These are phyloP conservation scores for Brassica nigra DNA, from an alignment of 345 rosid genomes.

Conservation along the genomic window DNA sequence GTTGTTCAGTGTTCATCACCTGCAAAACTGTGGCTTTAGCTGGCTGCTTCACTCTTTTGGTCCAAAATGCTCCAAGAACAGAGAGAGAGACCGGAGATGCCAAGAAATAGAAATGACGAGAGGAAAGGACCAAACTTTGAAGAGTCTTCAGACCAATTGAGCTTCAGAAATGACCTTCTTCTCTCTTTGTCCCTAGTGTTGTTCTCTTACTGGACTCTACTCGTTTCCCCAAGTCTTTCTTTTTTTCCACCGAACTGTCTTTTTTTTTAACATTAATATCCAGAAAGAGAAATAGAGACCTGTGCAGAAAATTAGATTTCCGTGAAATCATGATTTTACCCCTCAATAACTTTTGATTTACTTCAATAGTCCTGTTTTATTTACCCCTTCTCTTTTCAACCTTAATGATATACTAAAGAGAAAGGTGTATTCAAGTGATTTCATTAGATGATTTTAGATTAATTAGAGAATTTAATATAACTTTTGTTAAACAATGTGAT, in stretches of 20 bases:
- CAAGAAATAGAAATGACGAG: neutral
- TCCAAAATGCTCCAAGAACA: constrained; percentile 14
- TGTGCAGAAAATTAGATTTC: neutral
- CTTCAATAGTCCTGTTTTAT: too few relatives aligned
- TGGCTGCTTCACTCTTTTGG: constrained; percentile 27
- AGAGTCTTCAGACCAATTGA: constrained; percentile 11
- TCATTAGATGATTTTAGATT: too few relatives aligned
- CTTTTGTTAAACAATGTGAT: too few relatives aligned
- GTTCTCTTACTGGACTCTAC: constrained; percentile 41
- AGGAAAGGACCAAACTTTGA: neutral
- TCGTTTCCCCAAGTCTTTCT: constrained; percentile 38
- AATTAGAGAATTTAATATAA: too few relatives aligned
- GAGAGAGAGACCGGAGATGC: constrained; percentile 24
- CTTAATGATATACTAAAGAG: too few relatives aligned
- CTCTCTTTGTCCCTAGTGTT: constrained; percentile 37
- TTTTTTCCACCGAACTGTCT: constrained; percentile 37
- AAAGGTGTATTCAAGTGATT: too few relatives aligned
- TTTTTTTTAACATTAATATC: constrained; percentile 36
- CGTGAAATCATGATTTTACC: constrained; percentile 14
- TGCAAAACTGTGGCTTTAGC: constrained; percentile 19
- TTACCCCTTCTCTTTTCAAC: too few relatives aligned
- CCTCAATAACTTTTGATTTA: too few relatives aligned
- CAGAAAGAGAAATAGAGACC: constrained; percentile 26
- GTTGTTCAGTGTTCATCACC: constrained; percentile 28
- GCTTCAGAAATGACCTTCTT: constrained; percentile 19